phyloP scores from a whole-genome alignment of 352 stramenopile genomes.

The Phytophthora sp. region DNA sequence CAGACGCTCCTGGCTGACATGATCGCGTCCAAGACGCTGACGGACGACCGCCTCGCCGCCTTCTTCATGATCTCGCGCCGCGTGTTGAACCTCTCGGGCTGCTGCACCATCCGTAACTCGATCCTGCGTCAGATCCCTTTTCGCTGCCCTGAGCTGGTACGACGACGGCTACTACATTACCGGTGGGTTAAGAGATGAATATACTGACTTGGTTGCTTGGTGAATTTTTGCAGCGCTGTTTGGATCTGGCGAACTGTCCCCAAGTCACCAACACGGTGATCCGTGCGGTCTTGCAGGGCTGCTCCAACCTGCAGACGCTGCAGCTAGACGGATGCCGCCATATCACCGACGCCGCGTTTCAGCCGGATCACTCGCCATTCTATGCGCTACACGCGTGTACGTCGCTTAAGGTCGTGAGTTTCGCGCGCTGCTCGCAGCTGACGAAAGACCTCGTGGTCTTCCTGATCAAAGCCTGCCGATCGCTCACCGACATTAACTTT shows the following conservation, averaged over 20 bases:
- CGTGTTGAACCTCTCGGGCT: conserved; percentile 76
- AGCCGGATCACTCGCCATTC: conserved; percentile 79
- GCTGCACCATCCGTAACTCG: conserved; percentile 84
- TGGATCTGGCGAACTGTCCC: conserved; percentile 85
- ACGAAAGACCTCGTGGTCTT: conserved; percentile 79
- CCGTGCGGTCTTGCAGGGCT: conserved; percentile 79
- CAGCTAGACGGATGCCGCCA: conserved; percentile 86
- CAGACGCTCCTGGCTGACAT: conserved; percentile 76
- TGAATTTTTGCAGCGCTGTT: conserved; percentile 59
- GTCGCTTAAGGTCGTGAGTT: conserved; percentile 78
- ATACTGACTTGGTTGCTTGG: conserved; percentile 3
- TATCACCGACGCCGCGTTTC: conserved; percentile 89
- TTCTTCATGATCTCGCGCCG: conserved; percentile 83
- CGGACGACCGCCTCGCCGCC: conserved; percentile 79
- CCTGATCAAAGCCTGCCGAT: conserved; percentile 78
- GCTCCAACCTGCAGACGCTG: conserved; percentile 74
- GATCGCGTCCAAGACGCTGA: conserved; percentile 75
- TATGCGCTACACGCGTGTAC: conserved; percentile 74
- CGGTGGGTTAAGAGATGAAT: background rate
- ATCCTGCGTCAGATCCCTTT: conserved; percentile 88
- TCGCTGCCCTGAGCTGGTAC: conserved; percentile 80
- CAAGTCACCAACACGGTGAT: conserved; percentile 90
- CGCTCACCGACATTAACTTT: conserved; percentile 81
- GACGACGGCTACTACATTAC: background rate
- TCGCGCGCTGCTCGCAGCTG: conserved; percentile 85